Conservation (phyloP, 1,284 basidiomycete species). For the Spongispora temasekensis region DNA sequence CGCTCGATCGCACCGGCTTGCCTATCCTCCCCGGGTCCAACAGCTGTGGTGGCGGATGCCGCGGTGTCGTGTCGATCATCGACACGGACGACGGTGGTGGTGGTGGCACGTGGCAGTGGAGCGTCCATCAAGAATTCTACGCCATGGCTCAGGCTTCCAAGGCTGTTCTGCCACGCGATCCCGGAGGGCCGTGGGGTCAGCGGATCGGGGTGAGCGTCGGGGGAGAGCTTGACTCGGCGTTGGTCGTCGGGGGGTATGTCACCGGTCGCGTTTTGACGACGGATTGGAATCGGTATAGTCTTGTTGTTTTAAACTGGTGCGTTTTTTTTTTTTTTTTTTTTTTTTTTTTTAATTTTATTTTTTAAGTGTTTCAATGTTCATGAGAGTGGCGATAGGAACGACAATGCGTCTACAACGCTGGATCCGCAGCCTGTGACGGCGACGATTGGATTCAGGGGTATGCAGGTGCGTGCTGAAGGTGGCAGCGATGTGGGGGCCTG, state of each 20-base stretch:
- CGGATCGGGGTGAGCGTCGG: conserved; percentile 64
- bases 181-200: conserved; percentile 65
- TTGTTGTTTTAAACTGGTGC: conserved; percentile 69
- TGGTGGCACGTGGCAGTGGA: conserved; percentile 61
- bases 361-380: too few species aligned
- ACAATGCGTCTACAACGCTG: conserved; percentile 52
- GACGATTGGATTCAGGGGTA: conserved; percentile 71
- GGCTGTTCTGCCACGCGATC: conserved; percentile 67
- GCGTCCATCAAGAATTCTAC: conserved; percentile 74
- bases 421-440: conserved; percentile 60
- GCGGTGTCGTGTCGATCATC: conserved; percentile 65
- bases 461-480: conserved; percentile 47
- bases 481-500: neutral
- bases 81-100: too few species aligned
- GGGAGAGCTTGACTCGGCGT: conserved; percentile 57
- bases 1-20: conserved; percentile 59
- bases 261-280: conserved; percentile 53
- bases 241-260: conserved; percentile 64
- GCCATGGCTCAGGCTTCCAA: conserved; percentile 74
- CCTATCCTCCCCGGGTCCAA: conserved; percentile 64
- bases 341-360: too few species aligned
- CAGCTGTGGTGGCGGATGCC: conserved; percentile 65
- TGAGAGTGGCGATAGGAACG: conserved; percentile 55
- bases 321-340: conserved; percentile 9
- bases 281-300: conserved; percentile 65